These are phyloP conservation scores for Fusarium sp. DNA, from an alignment of 2,329 filamentous ascomycete genomes.

Conservation along the genomic window DNA sequence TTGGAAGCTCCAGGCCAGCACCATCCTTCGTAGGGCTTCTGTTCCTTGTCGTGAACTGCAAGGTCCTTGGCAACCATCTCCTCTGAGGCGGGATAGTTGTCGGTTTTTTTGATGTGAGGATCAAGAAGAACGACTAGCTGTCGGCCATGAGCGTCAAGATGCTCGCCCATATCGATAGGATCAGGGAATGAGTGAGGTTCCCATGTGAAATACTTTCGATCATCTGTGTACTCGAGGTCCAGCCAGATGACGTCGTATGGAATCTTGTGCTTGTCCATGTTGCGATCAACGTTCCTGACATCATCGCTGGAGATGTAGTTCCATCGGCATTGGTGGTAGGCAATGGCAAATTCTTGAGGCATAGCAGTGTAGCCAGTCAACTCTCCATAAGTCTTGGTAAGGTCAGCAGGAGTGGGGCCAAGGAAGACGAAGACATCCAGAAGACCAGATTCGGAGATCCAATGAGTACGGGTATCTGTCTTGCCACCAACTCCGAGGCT, in stretches of 20 bases:
- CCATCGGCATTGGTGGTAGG: constrained; percentile 98
- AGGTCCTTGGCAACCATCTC: constrained; percentile 87
- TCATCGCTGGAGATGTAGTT: constrained; percentile 98
- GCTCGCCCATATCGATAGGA: constrained; percentile 87
- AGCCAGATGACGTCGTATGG: constrained; percentile 99
- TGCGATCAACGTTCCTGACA: constrained; percentile 94
- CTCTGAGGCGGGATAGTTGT: constrained; percentile 79
- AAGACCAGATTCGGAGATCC: constrained; percentile 92
- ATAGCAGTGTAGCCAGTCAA: constrained; percentile 92
- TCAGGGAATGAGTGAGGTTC: constrained; percentile 89
- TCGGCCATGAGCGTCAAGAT: constrained; percentile 84
- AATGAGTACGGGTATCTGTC: constrained; percentile 89
- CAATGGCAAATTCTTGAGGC: constrained; percentile 91
- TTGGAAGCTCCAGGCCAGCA: constrained; percentile 98
- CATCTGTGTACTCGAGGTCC: constrained; percentile 96
- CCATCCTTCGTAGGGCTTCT: constrained; percentile 92
- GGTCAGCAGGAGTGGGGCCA: constrained; percentile 84
- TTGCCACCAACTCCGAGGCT: constrained; percentile 76
- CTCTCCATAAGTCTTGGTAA: constrained; percentile 85
- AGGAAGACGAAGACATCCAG: constrained; percentile 96
- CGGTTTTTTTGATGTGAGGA: constrained; percentile 95
- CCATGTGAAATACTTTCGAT: constrained; percentile 98
- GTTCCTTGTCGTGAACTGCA: constrained; percentile 90
- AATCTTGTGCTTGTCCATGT: constrained; percentile 94
- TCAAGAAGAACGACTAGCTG: constrained; percentile 97